These are phyloP conservation scores for Sequoiadendron giganteum DNA, from an alignment of 75 land plant genomes.

Conservation along the genomic window DNA sequence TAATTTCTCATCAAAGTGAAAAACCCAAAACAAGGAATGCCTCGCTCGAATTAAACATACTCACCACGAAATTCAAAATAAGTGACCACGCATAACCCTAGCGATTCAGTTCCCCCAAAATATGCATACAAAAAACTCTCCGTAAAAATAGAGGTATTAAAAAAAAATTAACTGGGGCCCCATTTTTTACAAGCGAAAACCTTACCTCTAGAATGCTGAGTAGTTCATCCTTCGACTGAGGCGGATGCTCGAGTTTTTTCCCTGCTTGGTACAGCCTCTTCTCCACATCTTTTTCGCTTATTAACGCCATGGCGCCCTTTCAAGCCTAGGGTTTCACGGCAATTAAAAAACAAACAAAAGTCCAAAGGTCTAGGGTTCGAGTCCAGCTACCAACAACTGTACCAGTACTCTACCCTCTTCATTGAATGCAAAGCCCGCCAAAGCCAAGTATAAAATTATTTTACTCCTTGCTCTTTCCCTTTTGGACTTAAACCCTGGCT, in stretches of 20 bases:
- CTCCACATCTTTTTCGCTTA: constrained; percentile 20
- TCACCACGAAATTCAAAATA: not conserved
- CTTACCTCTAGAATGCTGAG: constrained; percentile 38
- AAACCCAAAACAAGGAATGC: not conserved
- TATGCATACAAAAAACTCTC: not conserved
- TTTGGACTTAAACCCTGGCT: not conserved
- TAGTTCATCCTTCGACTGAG: constrained; percentile 35
- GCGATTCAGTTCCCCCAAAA: not conserved
- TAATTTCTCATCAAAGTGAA: not conserved
- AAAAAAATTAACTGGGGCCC: not conserved
- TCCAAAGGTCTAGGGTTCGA: constrained; percentile 1
- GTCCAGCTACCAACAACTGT: constrained; percentile 3
- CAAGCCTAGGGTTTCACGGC: not conserved
- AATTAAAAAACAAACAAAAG: not conserved
- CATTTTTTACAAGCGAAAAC: not conserved
- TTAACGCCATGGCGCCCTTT: constrained; percentile 2
- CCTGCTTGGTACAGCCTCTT: constrained; percentile 36
- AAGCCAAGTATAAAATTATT: not conserved
- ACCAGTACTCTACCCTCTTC: not conserved
- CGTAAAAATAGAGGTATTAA: not conserved
- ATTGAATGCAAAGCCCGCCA: not conserved
- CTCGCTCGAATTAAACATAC: not conserved
- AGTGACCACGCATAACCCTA: not conserved
- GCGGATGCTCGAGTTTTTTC: constrained; percentile 27
- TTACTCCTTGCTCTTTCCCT: not conserved